These are phyloP conservation scores for Xerocomellus intermedius DNA, from an alignment of 768 basidiomycete species.

Conservation along the genomic window DNA sequence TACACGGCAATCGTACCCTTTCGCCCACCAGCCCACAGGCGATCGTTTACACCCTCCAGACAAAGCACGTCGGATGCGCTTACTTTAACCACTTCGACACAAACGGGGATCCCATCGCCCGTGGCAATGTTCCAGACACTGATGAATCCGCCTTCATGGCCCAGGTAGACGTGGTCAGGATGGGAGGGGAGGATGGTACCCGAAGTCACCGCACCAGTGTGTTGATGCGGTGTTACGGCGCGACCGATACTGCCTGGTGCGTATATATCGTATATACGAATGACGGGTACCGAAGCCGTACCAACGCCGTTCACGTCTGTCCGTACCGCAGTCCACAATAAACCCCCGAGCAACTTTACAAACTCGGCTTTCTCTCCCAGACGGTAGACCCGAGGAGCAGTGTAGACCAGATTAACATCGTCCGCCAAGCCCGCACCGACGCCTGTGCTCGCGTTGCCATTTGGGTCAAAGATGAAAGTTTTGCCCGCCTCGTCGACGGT, in stretches of 20 bases:
- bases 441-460: slow-evolving; percentile 17
- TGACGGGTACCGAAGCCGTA: slow-evolving; percentile 57
- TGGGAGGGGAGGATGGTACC: slow-evolving; percentile 73
- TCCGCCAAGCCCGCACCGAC: slow-evolving; percentile 27
- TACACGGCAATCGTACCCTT: slow-evolving; percentile 82
- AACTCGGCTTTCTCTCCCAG: slow-evolving; percentile 84
- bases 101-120: slow-evolving; percentile 57
- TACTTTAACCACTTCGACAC: slow-evolving; percentile 76
- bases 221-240: slow-evolving; percentile 60
- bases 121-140: slow-evolving; percentile 72
- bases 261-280: slow-evolving; percentile 80
- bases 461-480: slow-evolving; percentile 66
- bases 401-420: slow-evolving; percentile 47
- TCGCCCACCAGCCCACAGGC: slow-evolving; percentile 85
- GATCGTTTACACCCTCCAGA: slow-evolving; percentile 78
- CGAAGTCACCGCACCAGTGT: slow-evolving; percentile 79
- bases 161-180: slow-evolving; percentile 71
- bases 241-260: slow-evolving; percentile 54
- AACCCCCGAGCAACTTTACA: slow-evolving; percentile 66
- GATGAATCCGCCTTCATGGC: slow-evolving; percentile 89
- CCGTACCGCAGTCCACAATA: slow-evolving; percentile 80
- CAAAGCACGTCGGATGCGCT: slow-evolving; percentile 78
- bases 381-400: slow-evolving; percentile 57
- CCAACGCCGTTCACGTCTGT: slow-evolving; percentile 45
- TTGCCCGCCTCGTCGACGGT: slow-evolving; percentile 88